A percentile compares a stretch with the other conserved stretches of the same genome.
These are phyloP conservation scores for Cicer chorassanicum DNA, from an alignment of 306 rosid genomes.

Conservation along the genomic window DNA sequence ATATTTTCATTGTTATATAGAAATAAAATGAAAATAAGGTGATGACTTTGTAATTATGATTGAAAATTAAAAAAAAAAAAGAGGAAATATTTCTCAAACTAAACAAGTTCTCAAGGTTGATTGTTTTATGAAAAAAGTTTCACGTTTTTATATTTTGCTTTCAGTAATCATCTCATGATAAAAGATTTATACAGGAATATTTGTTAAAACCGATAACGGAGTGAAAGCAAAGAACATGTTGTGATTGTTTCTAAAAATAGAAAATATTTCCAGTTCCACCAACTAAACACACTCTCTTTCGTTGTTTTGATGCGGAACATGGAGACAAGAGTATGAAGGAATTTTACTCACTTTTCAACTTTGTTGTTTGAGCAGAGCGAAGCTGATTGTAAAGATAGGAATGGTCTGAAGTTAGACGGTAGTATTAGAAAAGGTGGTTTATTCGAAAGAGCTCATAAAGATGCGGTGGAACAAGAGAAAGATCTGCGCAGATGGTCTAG, in stretches of 20 bases:
- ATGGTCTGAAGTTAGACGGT: constrained; percentile 44
- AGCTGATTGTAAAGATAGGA: constrained; percentile 57
- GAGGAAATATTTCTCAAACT: neutral
- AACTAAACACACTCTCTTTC: neutral
- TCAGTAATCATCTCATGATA: neutral
- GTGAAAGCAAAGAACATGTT: neutral
- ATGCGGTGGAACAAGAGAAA: constrained; percentile 47
- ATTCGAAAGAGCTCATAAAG: constrained; percentile 53
- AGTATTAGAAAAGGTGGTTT: constrained; percentile 51
- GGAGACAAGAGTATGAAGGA: neutral
- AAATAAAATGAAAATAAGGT: neutral
- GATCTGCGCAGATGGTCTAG: constrained; percentile 60
- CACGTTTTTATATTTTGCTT: neutral
- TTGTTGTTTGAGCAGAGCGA: constrained; percentile 70
- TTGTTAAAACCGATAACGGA: neutral
- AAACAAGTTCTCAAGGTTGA: neutral
- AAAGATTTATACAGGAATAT: neutral
- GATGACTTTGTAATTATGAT: neutral
- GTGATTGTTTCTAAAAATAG: neutral
- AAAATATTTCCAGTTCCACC: neutral
- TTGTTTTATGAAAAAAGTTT: neutral
- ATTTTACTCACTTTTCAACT: constrained; percentile 27
- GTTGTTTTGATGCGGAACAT: constrained; percentile 14
- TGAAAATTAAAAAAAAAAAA: neutral
- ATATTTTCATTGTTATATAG: neutral